Evolutionary conservation across 2,329 filamentous ascomycete species (phyloP).

Genomic region (Graphilbum fragrans): DNA sequence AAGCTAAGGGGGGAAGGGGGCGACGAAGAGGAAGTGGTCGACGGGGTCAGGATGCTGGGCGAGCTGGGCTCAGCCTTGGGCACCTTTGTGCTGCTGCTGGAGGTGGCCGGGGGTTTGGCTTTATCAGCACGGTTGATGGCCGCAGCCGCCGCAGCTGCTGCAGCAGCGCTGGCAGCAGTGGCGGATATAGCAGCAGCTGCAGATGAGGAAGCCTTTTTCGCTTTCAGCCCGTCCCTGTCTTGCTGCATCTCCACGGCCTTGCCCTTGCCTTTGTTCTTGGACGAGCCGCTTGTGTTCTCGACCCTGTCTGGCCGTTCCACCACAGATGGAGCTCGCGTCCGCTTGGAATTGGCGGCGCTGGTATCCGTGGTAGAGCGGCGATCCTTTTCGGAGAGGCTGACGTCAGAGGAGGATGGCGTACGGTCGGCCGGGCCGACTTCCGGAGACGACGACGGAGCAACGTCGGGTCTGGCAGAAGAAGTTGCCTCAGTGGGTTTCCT

Average conservation of each 20-base stretch:
- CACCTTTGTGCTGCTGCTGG: neutral
- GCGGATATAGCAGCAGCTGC: too few species aligned
- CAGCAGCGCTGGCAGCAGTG: too few species aligned
- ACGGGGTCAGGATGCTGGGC: slow-evolving; percentile 9
- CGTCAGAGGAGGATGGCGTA: neutral
- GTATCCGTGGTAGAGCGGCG: too few species aligned
- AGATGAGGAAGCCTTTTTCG: too few species aligned
- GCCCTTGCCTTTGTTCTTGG: neutral
- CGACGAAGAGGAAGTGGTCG: slow-evolving; percentile 8
- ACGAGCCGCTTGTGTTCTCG: too few species aligned
- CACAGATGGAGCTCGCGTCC: too few species aligned
- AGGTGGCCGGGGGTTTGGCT: neutral
- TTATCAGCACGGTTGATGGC: too few species aligned
- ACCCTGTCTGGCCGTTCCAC: too few species aligned
- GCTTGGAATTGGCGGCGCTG: too few species aligned
- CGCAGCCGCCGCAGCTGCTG: too few species aligned
- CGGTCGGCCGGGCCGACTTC: neutral
- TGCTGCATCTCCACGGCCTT: neutral
- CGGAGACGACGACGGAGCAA: neutral
- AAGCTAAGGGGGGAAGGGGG: slow-evolving; percentile 16
- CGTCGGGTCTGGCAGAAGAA: too few species aligned
- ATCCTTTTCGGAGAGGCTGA: neutral
- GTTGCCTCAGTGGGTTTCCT: neutral
- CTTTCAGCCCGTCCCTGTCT: too few species aligned
- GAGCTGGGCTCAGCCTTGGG: slow-evolving; percentile 1